These are phyloP conservation scores for Diplodia corticola DNA, from an alignment of 2,329 filamentous ascomycete species.

Conservation along the genomic window DNA sequence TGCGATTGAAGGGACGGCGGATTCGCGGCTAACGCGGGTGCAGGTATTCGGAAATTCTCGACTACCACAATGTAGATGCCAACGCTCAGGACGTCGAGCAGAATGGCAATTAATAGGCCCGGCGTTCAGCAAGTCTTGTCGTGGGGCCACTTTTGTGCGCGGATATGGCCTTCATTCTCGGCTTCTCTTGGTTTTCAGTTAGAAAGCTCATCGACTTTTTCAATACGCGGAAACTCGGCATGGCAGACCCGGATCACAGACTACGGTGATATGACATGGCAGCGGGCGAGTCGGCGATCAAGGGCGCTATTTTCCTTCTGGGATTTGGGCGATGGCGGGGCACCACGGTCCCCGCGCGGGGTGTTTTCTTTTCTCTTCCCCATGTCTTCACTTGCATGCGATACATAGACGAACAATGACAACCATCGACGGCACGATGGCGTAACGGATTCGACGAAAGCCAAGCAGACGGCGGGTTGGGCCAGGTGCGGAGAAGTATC, in stretches of 20 bases:
- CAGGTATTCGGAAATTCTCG: constrained; percentile 98
- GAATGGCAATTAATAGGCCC: constrained; percentile 22
- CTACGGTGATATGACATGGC: not conserved
- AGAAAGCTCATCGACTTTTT: constrained; percentile 17
- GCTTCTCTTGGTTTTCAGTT: constrained; percentile 15
- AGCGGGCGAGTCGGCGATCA: constrained; percentile 17
- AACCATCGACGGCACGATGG: not conserved
- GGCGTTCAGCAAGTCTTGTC: not conserved
- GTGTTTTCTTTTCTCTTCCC: constrained; percentile 16
- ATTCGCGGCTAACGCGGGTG: constrained; percentile 1
- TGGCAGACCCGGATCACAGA: constrained; percentile 7
- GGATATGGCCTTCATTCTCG: not conserved
- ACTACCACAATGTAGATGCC: constrained; percentile 90
- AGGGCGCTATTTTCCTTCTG: constrained; percentile 15
- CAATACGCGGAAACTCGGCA: not conserved
- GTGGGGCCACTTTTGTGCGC: too few species aligned
- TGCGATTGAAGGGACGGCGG: not conserved
- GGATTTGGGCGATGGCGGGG: not conserved
- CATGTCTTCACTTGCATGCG: constrained; percentile 3
- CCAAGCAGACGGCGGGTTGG: not conserved
- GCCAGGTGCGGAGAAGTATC: not conserved
- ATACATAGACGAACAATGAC: constrained; percentile 17
- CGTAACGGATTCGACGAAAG: not conserved
- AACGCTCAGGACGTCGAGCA: constrained; percentile 32
- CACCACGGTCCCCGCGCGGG: not conserved